Evolutionary conservation across 495 filamentous ascomycete genomes (phyloP).

Genomic region (Symbiotaphrina buchneri): DNA sequence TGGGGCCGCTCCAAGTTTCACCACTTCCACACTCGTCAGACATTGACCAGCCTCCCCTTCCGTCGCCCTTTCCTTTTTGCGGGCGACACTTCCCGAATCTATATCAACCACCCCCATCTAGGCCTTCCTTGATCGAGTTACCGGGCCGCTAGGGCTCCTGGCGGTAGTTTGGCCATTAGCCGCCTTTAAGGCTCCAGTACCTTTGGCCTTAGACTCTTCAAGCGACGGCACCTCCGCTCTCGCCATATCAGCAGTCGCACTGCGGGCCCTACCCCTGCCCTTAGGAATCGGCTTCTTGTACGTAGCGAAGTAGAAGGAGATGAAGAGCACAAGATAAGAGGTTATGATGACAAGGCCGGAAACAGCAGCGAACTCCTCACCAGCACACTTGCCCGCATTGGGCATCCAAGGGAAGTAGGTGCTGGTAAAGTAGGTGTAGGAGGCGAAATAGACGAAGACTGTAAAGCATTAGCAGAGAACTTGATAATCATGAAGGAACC

Average conservation of each 20-base stretch:
- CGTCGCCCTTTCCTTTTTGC: no score
- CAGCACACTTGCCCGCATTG: conserved; percentile 9
- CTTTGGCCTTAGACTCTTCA: conserved; percentile 1
- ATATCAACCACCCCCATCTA: no score
- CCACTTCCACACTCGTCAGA: no score
- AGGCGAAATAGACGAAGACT: conserved; percentile 13
- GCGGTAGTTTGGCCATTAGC: conserved; percentile 2
- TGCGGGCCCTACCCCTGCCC: neutral
- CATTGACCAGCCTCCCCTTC: no score
- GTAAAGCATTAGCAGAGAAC: conserved; percentile 2
- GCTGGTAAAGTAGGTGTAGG: conserved; percentile 10
- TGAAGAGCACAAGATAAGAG: conserved; percentile 12
- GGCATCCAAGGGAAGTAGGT: conserved; percentile 9
- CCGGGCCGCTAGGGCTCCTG: conserved; percentile 4
- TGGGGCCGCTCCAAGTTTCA: no score
- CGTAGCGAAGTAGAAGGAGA: conserved; percentile 12
- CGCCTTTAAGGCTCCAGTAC: neutral
- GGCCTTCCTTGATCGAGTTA: conserved; percentile 5
- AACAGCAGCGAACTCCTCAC: conserved; percentile 12
- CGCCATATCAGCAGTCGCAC: conserved; percentile 2
- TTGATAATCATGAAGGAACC: conserved; percentile 2
- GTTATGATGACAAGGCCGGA: conserved; percentile 12
- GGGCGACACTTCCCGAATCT: no score
- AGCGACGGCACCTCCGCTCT: conserved; percentile 2
- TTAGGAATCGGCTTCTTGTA: conserved; percentile 8